A percentile compares a stretch with the other conserved stretches of the same genome.
phyloP scores from a whole-genome alignment of 2,329 filamentous ascomycete species.

The Fusarium longipes region DNA sequence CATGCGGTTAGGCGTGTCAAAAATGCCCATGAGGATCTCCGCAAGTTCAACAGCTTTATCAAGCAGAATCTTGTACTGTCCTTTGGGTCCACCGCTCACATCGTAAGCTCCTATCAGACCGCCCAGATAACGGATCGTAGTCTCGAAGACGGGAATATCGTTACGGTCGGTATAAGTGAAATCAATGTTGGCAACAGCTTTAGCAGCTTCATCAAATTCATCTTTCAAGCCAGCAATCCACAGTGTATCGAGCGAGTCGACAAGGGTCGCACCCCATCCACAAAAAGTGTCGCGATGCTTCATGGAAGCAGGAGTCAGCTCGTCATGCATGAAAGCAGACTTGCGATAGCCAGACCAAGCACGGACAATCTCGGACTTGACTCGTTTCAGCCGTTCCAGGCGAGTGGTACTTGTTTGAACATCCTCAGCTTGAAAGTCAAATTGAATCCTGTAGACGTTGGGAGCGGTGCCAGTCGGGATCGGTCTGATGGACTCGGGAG shows the following conservation, averaged over 20 bases:
- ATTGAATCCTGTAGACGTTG: slow-evolving; percentile 80
- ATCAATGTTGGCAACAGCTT: slow-evolving; percentile 78
- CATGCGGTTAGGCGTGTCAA: slow-evolving; percentile 95
- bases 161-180: slow-evolving; percentile 76
- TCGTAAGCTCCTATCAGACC: slow-evolving; percentile 89
- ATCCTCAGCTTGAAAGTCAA: slow-evolving; percentile 75
- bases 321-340: slow-evolving; percentile 87
- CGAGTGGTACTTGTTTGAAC: slow-evolving; percentile 70
- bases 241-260: slow-evolving; percentile 84
- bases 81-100: slow-evolving; percentile 71
- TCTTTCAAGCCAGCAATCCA: slow-evolving; percentile 86
- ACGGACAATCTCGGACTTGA: slow-evolving; percentile 79
- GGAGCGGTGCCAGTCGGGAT: slow-evolving; percentile 79
- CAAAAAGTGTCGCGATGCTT: slow-evolving; percentile 83
- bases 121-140: slow-evolving; percentile 89
- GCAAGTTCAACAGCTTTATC: slow-evolving; percentile 83
- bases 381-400: slow-evolving; percentile 69
- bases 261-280: slow-evolving; percentile 88
- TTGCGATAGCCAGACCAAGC: slow-evolving; percentile 86
- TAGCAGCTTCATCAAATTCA: slow-evolving; percentile 83
- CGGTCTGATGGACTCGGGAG: slow-evolving; percentile 74
- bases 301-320: slow-evolving; percentile 79
- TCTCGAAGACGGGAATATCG: slow-evolving; percentile 92
- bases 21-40: slow-evolving; percentile 82
- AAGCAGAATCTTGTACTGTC: slow-evolving; percentile 73